Conservation (phyloP, 208 protist species). For the Trypanosoma melophagium region DNA sequence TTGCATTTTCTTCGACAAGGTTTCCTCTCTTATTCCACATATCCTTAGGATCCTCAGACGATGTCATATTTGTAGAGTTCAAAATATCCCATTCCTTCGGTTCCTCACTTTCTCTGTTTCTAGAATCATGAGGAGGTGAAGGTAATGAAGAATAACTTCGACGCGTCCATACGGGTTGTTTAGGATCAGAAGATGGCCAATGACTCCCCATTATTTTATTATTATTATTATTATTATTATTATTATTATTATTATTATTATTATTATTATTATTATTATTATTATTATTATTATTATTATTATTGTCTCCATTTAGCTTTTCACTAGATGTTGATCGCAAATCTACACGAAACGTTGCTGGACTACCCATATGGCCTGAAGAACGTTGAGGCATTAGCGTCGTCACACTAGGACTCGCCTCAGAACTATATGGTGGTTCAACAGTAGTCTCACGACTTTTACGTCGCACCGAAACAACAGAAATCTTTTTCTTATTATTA, state of each 20-base stretch:
- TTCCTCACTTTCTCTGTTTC: not conserved
- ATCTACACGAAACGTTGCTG: constrained; percentile 9
- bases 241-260: not conserved
- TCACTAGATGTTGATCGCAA: not conserved
- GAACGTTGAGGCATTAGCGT: constrained; percentile 4
- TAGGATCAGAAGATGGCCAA: not conserved
- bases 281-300: not conserved
- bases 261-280: not conserved
- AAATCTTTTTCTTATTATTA: not conserved
- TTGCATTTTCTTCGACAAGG: not conserved
- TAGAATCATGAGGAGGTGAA: not conserved
- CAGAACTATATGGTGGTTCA: not conserved
- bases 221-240: not conserved
- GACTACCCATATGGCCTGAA: not conserved
- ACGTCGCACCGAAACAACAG: not conserved
- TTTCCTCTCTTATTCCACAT: not conserved
- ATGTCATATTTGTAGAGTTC: not conserved
- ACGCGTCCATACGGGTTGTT: not conserved
- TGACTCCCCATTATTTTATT: not conserved
- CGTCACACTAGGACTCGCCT: not conserved
- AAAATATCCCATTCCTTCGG: not conserved
- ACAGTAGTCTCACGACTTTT: not conserved
- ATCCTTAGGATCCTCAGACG: not conserved
- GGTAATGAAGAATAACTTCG: constrained; percentile 5
- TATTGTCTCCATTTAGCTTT: not conserved